A percentile compares a stretch with the other conserved stretches of the same genome.
phyloP scores from a whole-genome alignment of 371 early-diverging fungal species.

The Mortierella sp. region DNA sequence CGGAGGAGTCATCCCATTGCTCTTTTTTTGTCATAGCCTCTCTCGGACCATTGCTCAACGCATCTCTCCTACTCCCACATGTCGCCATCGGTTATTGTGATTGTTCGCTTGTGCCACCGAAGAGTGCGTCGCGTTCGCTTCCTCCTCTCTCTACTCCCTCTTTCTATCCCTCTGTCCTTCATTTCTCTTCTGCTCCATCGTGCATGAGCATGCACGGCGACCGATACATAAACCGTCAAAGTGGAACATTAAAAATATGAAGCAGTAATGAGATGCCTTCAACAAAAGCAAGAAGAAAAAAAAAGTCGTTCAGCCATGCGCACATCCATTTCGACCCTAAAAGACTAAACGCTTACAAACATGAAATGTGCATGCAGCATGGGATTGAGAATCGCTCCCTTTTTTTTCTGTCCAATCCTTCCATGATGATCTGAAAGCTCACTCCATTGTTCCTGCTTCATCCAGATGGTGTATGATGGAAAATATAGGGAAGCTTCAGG shows the following conservation, averaged over 20 bases:
- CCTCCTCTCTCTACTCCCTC: background rate
- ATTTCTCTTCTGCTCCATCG: background rate
- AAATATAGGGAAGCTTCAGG: slow-evolving; percentile 15
- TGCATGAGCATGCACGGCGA: slow-evolving; percentile 5
- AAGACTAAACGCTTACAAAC: slow-evolving; percentile 28
- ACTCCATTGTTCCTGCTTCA: slow-evolving; percentile 5
- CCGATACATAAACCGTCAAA: slow-evolving; percentile 5
- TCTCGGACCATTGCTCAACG: too few relatives aligned
- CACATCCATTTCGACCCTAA: slow-evolving; percentile 10
- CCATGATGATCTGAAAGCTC: slow-evolving; percentile 7
- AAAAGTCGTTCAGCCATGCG: background rate
- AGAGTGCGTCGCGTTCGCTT: background rate
- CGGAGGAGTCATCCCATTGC: slow-evolving; percentile 3
- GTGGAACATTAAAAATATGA: slow-evolving; percentile 8
- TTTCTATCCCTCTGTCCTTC: background rate
- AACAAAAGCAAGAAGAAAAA: background rate
- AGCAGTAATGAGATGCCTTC: background rate
- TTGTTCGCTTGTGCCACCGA: slow-evolving; percentile 6
- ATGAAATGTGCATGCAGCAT: slow-evolving; percentile 29
- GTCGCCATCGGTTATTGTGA: background rate
- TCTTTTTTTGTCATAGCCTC: background rate
- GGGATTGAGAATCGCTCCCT: slow-evolving; percentile 32
- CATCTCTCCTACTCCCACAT: background rate
- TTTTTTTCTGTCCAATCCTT: slow-evolving; percentile 11
- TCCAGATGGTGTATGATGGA: background rate